phyloP scores from a whole-genome alignment of 352 stramenopile species.

The Phytophthora megakarya region DNA sequence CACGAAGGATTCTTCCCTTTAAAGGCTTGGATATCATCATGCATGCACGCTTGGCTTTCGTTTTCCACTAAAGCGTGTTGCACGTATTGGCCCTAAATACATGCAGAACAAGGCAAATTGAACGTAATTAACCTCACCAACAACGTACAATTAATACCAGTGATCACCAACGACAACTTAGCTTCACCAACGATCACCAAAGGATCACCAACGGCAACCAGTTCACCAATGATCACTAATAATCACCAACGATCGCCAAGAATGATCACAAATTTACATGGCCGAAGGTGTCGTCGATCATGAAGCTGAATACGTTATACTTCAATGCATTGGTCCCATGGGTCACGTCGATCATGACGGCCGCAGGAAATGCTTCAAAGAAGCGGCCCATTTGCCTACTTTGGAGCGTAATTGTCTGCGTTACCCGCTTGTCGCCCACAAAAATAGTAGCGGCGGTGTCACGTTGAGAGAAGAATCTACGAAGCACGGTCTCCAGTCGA shows the following conservation, averaged over 20 bases:
- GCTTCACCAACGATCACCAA: no score
- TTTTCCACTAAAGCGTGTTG: no score
- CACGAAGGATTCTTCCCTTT: slow-evolving; percentile 1
- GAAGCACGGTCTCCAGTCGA: neutral
- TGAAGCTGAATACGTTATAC: no score
- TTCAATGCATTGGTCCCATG: slow-evolving; percentile 7
- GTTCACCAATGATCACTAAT: no score
- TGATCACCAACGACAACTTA: neutral
- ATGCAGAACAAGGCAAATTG: no score
- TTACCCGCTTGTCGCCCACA: neutral
- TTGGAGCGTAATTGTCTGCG: slow-evolving; percentile 1
- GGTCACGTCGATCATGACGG: neutral
- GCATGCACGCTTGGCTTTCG: neutral
- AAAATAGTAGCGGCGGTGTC: neutral
- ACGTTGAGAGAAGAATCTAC: neutral
- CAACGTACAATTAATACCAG: no score
- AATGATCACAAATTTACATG: slow-evolving; percentile 4
- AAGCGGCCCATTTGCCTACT: neutral
- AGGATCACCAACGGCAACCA: neutral
- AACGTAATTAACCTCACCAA: no score
- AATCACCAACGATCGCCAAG: neutral
- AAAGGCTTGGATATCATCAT: neutral
- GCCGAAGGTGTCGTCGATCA: slow-evolving; percentile 5
- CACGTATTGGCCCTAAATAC: no score
- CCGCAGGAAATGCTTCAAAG: neutral